phyloP scores from a whole-genome alignment of 1,139 yeast species.

The Wickerhamomyces sp. region DNA sequence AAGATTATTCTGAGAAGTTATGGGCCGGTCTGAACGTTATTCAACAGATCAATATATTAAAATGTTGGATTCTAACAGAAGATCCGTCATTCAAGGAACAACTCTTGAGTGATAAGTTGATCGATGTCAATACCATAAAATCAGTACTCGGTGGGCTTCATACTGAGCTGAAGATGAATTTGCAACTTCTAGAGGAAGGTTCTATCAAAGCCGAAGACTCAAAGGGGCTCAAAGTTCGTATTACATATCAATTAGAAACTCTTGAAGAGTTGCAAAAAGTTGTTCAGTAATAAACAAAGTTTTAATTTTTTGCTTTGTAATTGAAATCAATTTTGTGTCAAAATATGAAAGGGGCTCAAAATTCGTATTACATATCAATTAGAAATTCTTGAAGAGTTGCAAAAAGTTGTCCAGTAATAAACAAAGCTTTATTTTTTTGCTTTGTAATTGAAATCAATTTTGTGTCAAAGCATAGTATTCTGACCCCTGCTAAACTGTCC shows the following conservation, averaged over 20 bases:
- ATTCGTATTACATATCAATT: too few species aligned
- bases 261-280: too few species aligned
- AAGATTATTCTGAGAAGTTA: slow-evolving; percentile 4
- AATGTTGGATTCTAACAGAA: slow-evolving; percentile 10
- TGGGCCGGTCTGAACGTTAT: slow-evolving; percentile 6
- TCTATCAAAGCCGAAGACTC: neutral
- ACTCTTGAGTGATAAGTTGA: neutral
- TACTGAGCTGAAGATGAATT: slow-evolving; percentile 1
- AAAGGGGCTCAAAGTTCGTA: neutral
- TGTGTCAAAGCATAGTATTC: too few species aligned
- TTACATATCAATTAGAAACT: neutral
- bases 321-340: too few species aligned
- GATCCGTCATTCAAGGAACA: slow-evolving; percentile 5
- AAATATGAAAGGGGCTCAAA: too few species aligned
- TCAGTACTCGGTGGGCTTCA: slow-evolving; percentile 1
- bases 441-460: too few species aligned
- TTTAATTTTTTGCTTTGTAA: too few species aligned
- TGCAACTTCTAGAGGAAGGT: neutral
- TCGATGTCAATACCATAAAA: neutral
- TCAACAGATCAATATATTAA: slow-evolving; percentile 7
- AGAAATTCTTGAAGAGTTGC: too few species aligned
- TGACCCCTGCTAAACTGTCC: too few species aligned
- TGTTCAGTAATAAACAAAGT: too few species aligned
- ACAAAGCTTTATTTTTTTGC: too few species aligned
- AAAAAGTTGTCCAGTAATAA: too few species aligned